These are phyloP conservation scores for Plasmopara halstedii DNA, from an alignment of 352 stramenopile species.

Conservation along the genomic window DNA sequence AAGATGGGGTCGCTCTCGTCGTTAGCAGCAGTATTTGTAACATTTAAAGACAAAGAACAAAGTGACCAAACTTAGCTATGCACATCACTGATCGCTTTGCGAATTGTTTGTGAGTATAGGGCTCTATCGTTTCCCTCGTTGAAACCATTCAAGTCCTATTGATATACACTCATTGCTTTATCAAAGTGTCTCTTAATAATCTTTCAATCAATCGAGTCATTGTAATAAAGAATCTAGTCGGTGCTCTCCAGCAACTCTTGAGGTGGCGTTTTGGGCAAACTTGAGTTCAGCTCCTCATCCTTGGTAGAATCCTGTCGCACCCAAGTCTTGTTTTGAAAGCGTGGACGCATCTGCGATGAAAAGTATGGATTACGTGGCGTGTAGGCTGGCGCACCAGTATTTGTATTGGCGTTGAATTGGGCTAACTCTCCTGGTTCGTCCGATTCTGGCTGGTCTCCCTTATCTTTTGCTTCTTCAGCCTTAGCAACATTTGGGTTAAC, in stretches of 20 bases:
- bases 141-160: background rate
- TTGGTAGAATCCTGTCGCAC: slow-evolving; percentile 62
- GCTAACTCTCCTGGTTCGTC: slow-evolving; percentile 9
- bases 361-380: slow-evolving; percentile 61
- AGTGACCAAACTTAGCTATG: too few relatives aligned
- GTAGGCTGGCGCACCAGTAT: slow-evolving; percentile 30
- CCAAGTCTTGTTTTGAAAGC: slow-evolving; percentile 87
- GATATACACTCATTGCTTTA: too few relatives aligned
- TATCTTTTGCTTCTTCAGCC: slow-evolving; percentile 27
- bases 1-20: slow-evolving; percentile 57
- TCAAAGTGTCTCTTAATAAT: background rate
- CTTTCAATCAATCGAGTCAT: background rate
- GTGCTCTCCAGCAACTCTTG: slow-evolving; percentile 40
- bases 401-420: slow-evolving; percentile 18
- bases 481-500: slow-evolving; percentile 76
- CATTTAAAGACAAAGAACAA: too few relatives aligned
- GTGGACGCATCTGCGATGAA: slow-evolving; percentile 61
- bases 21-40: slow-evolving; percentile 16
- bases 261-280: slow-evolving; percentile 65
- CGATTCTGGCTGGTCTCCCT: slow-evolving; percentile 18
- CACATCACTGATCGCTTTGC: too few relatives aligned
- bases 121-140: background rate
- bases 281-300: slow-evolving; percentile 67
- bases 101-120: too few relatives aligned
- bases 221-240: slow-evolving; percentile 1